Conservation (phyloP, 1,284 basidiomycete genomes). For the Sphaerobolus stellatus region DNA sequence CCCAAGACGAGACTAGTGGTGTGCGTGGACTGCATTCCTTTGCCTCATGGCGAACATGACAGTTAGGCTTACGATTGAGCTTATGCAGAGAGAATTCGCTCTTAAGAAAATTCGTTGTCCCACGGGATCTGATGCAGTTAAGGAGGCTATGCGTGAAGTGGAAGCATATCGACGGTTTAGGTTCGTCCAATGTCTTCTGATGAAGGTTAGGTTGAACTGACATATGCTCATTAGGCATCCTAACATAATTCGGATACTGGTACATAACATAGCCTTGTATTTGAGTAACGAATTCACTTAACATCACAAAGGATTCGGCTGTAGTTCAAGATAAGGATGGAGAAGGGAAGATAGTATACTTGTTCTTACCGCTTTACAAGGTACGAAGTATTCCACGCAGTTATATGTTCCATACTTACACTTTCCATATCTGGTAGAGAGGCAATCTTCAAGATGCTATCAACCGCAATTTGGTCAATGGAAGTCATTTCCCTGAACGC, state of each 20-base stretch:
- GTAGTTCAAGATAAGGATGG: constrained; percentile 90
- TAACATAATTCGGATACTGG: constrained; percentile 86
- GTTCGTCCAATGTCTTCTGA: constrained; percentile 43
- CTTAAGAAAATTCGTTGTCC: constrained; percentile 93
- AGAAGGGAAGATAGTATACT: constrained; percentile 94
- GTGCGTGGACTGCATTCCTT: constrained; percentile 42
- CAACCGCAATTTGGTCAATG: constrained; percentile 81
- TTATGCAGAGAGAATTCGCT: constrained; percentile 78
- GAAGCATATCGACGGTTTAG: constrained; percentile 90
- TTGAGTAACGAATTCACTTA: not conserved
- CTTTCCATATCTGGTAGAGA: constrained; percentile 50
- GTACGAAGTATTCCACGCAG: constrained; percentile 33
- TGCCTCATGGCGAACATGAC: not conserved
- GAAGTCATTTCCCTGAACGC: constrained; percentile 81
- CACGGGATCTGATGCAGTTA: constrained; percentile 77
- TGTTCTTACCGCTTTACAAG: constrained; percentile 89
- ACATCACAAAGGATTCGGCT: constrained; percentile 71
- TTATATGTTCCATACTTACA: constrained; percentile 21
- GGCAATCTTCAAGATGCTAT: constrained; percentile 97
- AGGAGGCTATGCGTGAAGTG: constrained; percentile 85
- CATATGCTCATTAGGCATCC: constrained; percentile 59
- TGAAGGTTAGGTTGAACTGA: not conserved
- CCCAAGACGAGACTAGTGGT: constrained; percentile 81
- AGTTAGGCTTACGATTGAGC: not conserved
- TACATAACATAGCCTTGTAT: constrained; percentile 28